Evolutionary conservation across 805 yeast species (phyloP), one percentile per base, ranked within the genome.

Genomic region (Wickerhamomyces chambardii): DNA sequence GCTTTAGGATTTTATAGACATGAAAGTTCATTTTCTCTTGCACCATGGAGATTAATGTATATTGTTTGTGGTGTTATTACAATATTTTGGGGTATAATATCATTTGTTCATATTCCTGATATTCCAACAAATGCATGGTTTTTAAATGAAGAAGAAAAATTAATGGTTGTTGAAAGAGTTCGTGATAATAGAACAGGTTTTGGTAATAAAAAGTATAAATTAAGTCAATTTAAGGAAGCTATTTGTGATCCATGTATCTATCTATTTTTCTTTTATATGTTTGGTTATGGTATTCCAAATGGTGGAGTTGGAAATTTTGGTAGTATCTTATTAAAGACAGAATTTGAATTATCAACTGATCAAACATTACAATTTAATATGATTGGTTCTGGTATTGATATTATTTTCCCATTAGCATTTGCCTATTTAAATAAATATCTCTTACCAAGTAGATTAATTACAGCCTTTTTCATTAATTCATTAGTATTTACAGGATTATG

Each of bases 61-160:
- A 53, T 78, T 28, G 59, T 73, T 17, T 58, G 67, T 25, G 85
- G 85, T 10, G 49, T 58, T 11, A 57, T 74, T 34, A 73, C 82
- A 3, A 48, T 71, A 10, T 43, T 61, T 11, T 43, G 68, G 17
- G 78, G 77, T 10, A 28, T 66, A 12, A 25, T 64, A 3, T 51
- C 66, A 32, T 37, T 50, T 16, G 31, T 68, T 31, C 67, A 64
- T 39, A 38, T 75, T 27, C 78, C 78, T 5, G 70, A 66, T 41
- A 39, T 49, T 11, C 78, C 78, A 27, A 54, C 48, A 14, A 44
- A 49, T 17, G 65, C 68, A 3, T 61, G 63, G 61, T 54, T 55
- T 27, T 50, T 55, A 39, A 53, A 51, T 9, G 63, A 59, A 16
- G 57, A 55, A 17, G 75, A 70, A 39, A 63, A 56, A 36, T 41